These are phyloP conservation scores for Heritiera fomes DNA, from an alignment of 345 rosid species.

Conservation along the genomic window DNA sequence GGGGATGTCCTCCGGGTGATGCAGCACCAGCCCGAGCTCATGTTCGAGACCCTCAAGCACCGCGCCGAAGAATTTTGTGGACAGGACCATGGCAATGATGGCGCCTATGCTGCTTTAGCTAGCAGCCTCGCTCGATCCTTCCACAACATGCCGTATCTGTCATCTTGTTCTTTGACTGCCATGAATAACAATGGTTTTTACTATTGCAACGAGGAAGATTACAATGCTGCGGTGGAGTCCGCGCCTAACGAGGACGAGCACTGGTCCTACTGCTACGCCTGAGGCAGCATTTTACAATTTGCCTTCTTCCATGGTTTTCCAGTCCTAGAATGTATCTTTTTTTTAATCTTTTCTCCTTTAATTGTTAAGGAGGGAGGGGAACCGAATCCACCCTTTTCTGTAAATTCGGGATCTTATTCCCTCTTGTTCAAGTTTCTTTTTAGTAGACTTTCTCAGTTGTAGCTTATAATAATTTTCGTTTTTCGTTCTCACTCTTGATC, in stretches of 20 bases:
- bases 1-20: slow-evolving; percentile 89
- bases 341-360: background rate
- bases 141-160: slow-evolving; percentile 87
- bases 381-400: too few relatives aligned
- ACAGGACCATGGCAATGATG: slow-evolving; percentile 25
- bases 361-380: background rate
- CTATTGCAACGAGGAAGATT: slow-evolving; percentile 54
- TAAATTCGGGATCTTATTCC: too few relatives aligned
- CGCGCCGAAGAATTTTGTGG: slow-evolving; percentile 65
- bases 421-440: too few relatives aligned
- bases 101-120: slow-evolving; percentile 43
- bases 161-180: slow-evolving; percentile 66
- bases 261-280: slow-evolving; percentile 73
- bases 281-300: slow-evolving; percentile 24
- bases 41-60: slow-evolving; percentile 92
- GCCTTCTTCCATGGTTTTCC: slow-evolving; percentile 5
- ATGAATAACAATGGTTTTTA: slow-evolving; percentile 55
- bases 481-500: background rate
- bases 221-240: slow-evolving; percentile 37
- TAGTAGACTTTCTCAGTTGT: too few relatives aligned
- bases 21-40: slow-evolving; percentile 98
- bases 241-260: slow-evolving; percentile 57
- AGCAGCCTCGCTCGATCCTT: slow-evolving; percentile 65
- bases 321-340: slow-evolving; percentile 31
- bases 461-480: too few relatives aligned